These are phyloP conservation scores for Aotearoamyces nothofagi DNA, from an alignment of 2,329 filamentous ascomycete species.

Conservation along the genomic window DNA sequence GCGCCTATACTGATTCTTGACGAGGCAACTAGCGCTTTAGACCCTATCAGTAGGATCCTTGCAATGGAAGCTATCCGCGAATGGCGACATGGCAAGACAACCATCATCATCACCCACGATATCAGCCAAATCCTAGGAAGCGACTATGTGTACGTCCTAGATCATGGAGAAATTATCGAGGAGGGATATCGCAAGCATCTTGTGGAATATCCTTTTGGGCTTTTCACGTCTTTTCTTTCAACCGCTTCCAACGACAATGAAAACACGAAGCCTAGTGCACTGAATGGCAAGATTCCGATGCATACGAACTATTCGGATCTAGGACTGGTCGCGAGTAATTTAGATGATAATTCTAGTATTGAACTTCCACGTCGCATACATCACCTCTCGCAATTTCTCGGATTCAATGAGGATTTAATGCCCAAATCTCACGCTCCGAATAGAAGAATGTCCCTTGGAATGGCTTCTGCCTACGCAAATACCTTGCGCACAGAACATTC, in stretches of 20 bases:
- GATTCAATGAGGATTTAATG: background rate
- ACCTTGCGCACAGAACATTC: background rate
- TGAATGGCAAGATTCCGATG: slow-evolving; percentile 6
- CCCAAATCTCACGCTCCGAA: background rate
- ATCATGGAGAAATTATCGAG: slow-evolving; percentile 51
- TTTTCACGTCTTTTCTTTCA: slow-evolving; percentile 29
- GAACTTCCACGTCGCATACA: background rate
- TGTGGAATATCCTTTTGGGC: slow-evolving; percentile 25
- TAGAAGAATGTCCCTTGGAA: slow-evolving; percentile 1
- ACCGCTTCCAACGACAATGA: slow-evolving; percentile 2
- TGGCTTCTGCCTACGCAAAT: slow-evolving; percentile 2
- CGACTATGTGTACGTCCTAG: slow-evolving; percentile 72
- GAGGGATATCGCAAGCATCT: slow-evolving; percentile 49
- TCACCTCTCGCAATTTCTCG: slow-evolving; percentile 1
- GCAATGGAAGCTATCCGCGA: slow-evolving; percentile 61
- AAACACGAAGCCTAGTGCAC: background rate
- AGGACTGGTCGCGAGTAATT: background rate
- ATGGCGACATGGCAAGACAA: slow-evolving; percentile 73
- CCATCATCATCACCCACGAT: slow-evolving; percentile 88
- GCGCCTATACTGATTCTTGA: slow-evolving; percentile 74
- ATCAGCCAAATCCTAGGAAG: slow-evolving; percentile 55
- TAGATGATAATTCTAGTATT: background rate
- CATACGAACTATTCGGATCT: background rate
- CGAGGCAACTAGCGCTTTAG: slow-evolving; percentile 76
- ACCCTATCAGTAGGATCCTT: slow-evolving; percentile 49